These are phyloP conservation scores for Clitopilus hobsonii DNA, from an alignment of 768 basidiomycete species.

Conservation along the genomic window DNA sequence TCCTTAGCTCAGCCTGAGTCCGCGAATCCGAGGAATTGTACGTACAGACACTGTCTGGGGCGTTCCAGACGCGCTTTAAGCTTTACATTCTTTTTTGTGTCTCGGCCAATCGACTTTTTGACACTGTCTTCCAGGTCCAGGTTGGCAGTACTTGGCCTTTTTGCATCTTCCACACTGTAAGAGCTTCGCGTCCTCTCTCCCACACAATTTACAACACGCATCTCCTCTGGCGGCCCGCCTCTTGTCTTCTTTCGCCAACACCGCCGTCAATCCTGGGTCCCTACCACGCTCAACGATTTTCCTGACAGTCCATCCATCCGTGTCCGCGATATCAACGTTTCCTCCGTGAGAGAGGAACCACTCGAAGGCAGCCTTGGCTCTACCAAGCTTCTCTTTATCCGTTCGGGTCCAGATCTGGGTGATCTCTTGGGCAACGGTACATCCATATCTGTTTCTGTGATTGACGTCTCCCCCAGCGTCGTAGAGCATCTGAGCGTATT, in stretches of 20 bases:
- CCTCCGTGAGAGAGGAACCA: slow-evolving; percentile 41
- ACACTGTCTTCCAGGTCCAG: slow-evolving; percentile 20
- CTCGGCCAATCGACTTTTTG: slow-evolving; percentile 35
- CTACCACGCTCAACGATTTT: slow-evolving; percentile 8
- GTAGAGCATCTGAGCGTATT: slow-evolving; percentile 36
- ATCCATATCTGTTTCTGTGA: slow-evolving; percentile 33
- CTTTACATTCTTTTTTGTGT: slow-evolving; percentile 31
- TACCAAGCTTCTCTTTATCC: slow-evolving; percentile 15
- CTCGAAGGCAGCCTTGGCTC: slow-evolving; percentile 21
- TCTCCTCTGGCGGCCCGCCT: slow-evolving; percentile 20
- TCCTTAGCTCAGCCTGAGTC: too few species aligned
- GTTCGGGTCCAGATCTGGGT: slow-evolving; percentile 20
- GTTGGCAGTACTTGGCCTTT: slow-evolving; percentile 27
- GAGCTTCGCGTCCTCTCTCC: slow-evolving; percentile 21
- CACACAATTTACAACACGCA: slow-evolving; percentile 29
- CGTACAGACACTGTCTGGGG: too few species aligned
- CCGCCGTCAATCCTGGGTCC: slow-evolving; percentile 10
- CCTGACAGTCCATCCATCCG: slow-evolving; percentile 29
- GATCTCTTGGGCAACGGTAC: slow-evolving; percentile 34
- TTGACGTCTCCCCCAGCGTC: slow-evolving; percentile 39
- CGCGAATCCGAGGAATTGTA: too few species aligned
- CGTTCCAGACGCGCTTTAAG: too few species aligned
- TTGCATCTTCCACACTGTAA: slow-evolving; percentile 30
- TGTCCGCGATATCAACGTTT: slow-evolving; percentile 33
- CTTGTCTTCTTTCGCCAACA: slow-evolving; percentile 25